Base-by-base conservation (phyloP, 345 rosid genomes). In the Tarenaya hassleriana region DNA sequence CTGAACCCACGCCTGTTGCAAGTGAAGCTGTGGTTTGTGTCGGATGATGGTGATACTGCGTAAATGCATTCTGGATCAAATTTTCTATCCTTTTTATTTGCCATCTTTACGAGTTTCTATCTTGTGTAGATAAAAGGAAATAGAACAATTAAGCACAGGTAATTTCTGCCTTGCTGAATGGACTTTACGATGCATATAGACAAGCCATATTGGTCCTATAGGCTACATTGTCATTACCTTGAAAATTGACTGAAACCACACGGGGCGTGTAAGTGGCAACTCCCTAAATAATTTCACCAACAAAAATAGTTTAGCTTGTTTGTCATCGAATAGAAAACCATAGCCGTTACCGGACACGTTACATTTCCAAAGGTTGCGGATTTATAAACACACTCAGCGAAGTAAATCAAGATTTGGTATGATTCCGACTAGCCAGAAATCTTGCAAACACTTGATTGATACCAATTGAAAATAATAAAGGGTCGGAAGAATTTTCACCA, bases 251-350 rank as follows among this genome's bases (percentile, higher is more conserved):
- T 4, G 98, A 92, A 49, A 88, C 47, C 0, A 92, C 61, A 34
- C 90, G 96, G 52, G 98, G 98, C 60, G 95, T 83, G 58, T 88
- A 83, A 7, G 84, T 87, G 55, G 56, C 62, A 47, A 63, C 53
- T 4, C 98, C 96, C 95, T 92, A 80, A 52, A 70, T 20, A 15
- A 12, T 47, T 27, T 10, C 52, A 54, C 17, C 11, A 18, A 32
- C 43, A 1, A 44, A 44, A 19, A 4, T 24, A 35, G 29, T 24
- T 24, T 2, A 2, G 5, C 5, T 24, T 24, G 29, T 24, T 24
- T 24, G 5, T 24, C 29, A 2, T 24, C 5, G 29, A 24, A 24
- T 2, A 24, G 2, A 24, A 5, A 24, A 24, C 3, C 5, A 24
- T 5, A 24, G 5, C 29, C 29, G 5, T 24, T 24, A 24, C 29